Percentiles rank a stretch among this genome's conserved stretches.
Evolutionary conservation across 2,329 filamentous ascomycete species (phyloP).

Genomic region (Fusarium sp.): DNA sequence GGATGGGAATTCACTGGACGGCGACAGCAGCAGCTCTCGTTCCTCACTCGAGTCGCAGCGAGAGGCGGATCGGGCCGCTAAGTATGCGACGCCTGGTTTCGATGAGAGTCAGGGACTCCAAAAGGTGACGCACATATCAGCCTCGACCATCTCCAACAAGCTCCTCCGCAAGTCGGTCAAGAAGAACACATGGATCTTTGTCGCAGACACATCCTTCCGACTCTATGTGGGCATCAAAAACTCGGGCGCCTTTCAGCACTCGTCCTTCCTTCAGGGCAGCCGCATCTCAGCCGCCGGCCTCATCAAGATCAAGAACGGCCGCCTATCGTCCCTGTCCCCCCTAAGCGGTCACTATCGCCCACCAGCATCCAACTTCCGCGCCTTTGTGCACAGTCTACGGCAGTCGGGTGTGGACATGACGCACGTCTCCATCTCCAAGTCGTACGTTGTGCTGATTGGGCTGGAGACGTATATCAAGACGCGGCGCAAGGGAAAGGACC

Average conservation of each 20-base stretch:
- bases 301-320: constrained; percentile 86
- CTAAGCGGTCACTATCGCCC: constrained; percentile 87
- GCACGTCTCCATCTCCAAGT: constrained; percentile 81
- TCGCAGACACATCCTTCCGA: constrained; percentile 85
- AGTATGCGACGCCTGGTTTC: constrained; percentile 73
- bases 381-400: constrained; percentile 80
- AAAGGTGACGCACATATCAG: constrained; percentile 72
- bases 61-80: constrained; percentile 71
- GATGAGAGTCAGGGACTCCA: constrained; percentile 68
- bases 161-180: constrained; percentile 82
- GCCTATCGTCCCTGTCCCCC: constrained; percentile 78
- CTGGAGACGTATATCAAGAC: constrained; percentile 83
- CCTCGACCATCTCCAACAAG: constrained; percentile 81
- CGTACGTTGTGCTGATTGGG: constrained; percentile 84
- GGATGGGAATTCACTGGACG: constrained; percentile 15
- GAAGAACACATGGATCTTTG: constrained; percentile 95
- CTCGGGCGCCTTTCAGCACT: constrained; percentile 90
- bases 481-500: constrained; percentile 70
- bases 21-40: constrained; percentile 47
- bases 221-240: constrained; percentile 93
- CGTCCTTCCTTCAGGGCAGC: constrained; percentile 85
- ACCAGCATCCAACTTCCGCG: constrained; percentile 83
- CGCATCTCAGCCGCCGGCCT: constrained; percentile 86
- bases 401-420: constrained; percentile 83
- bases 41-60: constrained; percentile 58